Conservation (phyloP, 73 alveolate genomes). For the Tetrahymena borealis region DNA sequence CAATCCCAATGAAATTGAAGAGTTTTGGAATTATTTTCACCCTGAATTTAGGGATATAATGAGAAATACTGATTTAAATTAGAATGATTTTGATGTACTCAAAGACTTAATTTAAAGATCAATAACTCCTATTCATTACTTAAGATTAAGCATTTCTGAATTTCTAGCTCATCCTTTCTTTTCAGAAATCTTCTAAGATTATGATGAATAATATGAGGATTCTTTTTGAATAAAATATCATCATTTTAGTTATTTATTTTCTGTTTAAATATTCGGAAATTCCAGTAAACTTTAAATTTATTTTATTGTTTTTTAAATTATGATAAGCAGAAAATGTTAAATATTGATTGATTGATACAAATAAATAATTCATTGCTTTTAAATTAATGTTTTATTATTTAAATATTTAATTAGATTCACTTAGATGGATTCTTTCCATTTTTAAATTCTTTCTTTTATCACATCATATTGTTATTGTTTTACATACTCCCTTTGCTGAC, state of each 20-base stretch:
- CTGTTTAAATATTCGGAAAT: no score
- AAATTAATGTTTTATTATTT: no score
- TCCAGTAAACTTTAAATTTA: no score
- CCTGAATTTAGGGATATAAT: background rate
- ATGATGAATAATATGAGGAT: background rate
- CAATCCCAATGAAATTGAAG: background rate
- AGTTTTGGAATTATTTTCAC: background rate
- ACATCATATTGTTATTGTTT: background rate
- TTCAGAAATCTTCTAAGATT: background rate
- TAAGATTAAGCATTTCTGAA: background rate
- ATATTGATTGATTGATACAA: no score
- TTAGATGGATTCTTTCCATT: background rate
- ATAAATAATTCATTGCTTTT: no score
- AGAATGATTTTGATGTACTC: background rate
- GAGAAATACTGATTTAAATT: background rate
- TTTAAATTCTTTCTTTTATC: background rate
- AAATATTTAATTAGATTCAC: no score
- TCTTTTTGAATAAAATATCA: background rate
- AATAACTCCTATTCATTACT: background rate
- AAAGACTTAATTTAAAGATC: background rate
- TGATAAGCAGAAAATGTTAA: no score
- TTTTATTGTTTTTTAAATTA: no score
- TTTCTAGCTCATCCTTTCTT: background rate
- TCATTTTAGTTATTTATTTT: no score
- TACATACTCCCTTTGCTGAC: background rate